Evolutionary conservation across 352 stramenopile genomes (phyloP).

Genomic region (Phytophthora foliorum): DNA sequence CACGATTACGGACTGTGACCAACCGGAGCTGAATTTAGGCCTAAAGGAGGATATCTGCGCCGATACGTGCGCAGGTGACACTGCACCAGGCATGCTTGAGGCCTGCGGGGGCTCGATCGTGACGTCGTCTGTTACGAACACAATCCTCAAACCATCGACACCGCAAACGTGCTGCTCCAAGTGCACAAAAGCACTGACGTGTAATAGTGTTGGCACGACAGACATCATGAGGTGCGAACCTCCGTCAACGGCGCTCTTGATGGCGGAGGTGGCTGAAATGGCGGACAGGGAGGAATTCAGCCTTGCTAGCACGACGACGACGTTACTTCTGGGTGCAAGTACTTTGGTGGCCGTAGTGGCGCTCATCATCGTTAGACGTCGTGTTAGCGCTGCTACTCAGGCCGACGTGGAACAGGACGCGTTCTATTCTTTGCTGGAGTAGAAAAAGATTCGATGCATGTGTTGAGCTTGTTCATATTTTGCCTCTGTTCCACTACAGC

Average conservation of each 20-base stretch:
- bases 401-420: slow-evolving; percentile 38
- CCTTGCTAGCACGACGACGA: background rate
- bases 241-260: background rate
- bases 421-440: slow-evolving; percentile 51
- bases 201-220: background rate
- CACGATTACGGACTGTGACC: slow-evolving; percentile 14
- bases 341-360: slow-evolving; percentile 46
- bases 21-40: background rate
- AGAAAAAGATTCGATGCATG: background rate
- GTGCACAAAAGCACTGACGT: slow-evolving; percentile 10
- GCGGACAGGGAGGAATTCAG: background rate
- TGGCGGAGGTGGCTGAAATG: background rate
- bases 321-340: slow-evolving; percentile 37
- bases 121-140: slow-evolving; percentile 6
- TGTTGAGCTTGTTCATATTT: too few relatives aligned
- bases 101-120: slow-evolving; percentile 6
- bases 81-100: slow-evolving; percentile 4
- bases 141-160: slow-evolving; percentile 5
- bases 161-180: slow-evolving; percentile 16
- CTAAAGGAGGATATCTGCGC: slow-evolving; percentile 5
- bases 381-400: background rate
- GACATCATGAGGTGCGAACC: slow-evolving; percentile 18
- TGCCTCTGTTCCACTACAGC: too few relatives aligned
- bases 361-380: slow-evolving; percentile 46
- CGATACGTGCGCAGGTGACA: slow-evolving; percentile 2